Conservation (phyloP, 768 basidiomycete genomes). For the Mycena indigotica region DNA sequence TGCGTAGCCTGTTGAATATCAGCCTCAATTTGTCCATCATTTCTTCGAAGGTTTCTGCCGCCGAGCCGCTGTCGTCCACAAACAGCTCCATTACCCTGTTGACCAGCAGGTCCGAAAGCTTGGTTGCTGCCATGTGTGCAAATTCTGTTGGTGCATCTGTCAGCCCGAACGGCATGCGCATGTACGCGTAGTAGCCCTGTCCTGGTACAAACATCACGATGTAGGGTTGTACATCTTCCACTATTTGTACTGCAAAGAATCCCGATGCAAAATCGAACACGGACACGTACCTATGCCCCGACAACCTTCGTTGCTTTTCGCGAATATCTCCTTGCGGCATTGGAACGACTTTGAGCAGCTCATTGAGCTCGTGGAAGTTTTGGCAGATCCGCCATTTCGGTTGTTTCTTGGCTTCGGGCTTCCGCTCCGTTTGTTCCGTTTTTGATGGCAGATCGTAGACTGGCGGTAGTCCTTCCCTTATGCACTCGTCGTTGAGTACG, state of each 20-base stretch:
- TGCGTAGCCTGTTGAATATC: constrained; percentile 31
- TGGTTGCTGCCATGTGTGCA: constrained; percentile 27
- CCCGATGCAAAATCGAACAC: constrained; percentile 42
- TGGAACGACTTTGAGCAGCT: constrained; percentile 28
- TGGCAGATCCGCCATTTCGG: constrained; percentile 47
- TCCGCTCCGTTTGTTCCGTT: not conserved
- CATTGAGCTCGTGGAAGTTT: constrained; percentile 38
- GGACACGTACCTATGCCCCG: constrained; percentile 36
- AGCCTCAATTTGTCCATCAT: constrained; percentile 26
- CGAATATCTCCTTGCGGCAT: constrained; percentile 41
- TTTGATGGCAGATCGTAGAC: constrained; percentile 24
- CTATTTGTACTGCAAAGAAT: constrained; percentile 31
- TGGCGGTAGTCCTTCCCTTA: constrained; percentile 24
- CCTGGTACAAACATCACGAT: constrained; percentile 41
- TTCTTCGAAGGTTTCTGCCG: constrained; percentile 34
- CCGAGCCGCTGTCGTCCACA: constrained; percentile 40
- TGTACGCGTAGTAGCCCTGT: constrained; percentile 36
- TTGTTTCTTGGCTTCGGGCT: constrained; percentile 31
- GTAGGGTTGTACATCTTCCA: constrained; percentile 27
- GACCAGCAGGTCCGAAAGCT: constrained; percentile 29
- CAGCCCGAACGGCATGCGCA: constrained; percentile 42
- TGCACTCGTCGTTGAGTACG: constrained; percentile 37
- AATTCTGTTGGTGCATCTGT: constrained; percentile 42
- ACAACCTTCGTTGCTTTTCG: constrained; percentile 38
- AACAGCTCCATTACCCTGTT: constrained; percentile 32